Base-by-base conservation (phyloP, 2,329 filamentous ascomycete species). In the Claviceps purpurea region DNA sequence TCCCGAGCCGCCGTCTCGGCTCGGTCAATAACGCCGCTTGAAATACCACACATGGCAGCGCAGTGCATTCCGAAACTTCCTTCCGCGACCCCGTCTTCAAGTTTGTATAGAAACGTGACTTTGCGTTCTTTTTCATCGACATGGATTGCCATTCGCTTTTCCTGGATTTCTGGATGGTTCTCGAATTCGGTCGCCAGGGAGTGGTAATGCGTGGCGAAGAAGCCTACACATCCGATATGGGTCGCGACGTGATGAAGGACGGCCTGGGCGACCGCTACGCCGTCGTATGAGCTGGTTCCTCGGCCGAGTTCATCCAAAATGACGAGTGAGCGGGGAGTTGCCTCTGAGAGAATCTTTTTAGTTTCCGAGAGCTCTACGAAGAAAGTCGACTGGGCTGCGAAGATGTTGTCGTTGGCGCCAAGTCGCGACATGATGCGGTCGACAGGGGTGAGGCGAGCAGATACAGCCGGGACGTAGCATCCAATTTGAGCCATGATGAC, bases 21-120 rank as follows among this genome's bases (percentile, higher is more conserved):
- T 22, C 85, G 74, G 63, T 90, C 83, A 56, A 98, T 89, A 16
- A 98, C 82, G 52, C 83, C 83, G 45, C 74, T 73, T 0, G 89
- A 81, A 57, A 98, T 97, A 1, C 93, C 93, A 61, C 93, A 98
- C 93, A 98, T 98, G 55, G 89, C 85, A 1, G 93, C 93, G 64
- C 93, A 98, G 67, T 98, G 93, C 93, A 98, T 98, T 61, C 93
- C 93, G 63, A 97, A 98, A 62, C 88, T 95, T 16, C 93, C 93
- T 67, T 97, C 90, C 0, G 93, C 93, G 10, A 97, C 89, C 1
- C 93, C 93, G 14, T 88, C 80, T 68, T 97, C 93, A 0, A 98
- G 78, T 62, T 88, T 90, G 72, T 98, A 98, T 52, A 98, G 67
- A 70, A 98, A 98, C 0, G 91, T 96, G n/a, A 98, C 83, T n/a